Evolutionary conservation across 2,329 filamentous ascomycete species (phyloP), one percentile per base, ranked within the genome.

Genomic region (Immersiporthe knoxdaviesiana): DNA sequence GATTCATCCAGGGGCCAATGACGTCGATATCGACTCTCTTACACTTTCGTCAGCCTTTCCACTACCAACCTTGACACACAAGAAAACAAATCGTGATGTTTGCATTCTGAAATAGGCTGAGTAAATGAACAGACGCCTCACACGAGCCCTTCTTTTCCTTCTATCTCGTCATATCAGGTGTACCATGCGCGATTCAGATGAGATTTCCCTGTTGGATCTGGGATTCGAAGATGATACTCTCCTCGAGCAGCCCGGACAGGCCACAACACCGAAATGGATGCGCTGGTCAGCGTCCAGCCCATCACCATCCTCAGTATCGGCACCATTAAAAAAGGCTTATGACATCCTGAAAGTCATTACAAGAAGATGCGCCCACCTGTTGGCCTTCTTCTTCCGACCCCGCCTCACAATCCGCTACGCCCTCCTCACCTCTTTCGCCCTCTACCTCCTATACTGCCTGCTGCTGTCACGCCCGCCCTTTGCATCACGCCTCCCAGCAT

Each of bases 201-300:
- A 58, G 54, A 32, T 58, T 18, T 58, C 54, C 16, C 2, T 35
- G 30, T 58, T 30, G 16, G 18, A 7, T 24, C 52, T 70, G 16
- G 69, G 66, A 2, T 5, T 66, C 14, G 69, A 70, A n/a, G 69
- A 70, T 50, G 66, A 70, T 52, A 39, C 63, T 39, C 39, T 70
- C 27, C 61, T 2, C 37, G 50, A 37, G 6, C 56, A 39, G 44
- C 18, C 18, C 39, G 60, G 44, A 27, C 68, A 68, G 44, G 54
- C 54, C 27, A 63, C 64, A 44, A 44, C 56, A 58, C 69, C 69
- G 30, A 68, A 68, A 52, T 68, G 69, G 69, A 68, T 70, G 69
- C 67, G 69, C 44, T 64, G 62, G 18, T 30, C 66, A 37, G 16
- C 50, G 27, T 27, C 61, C n/a, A 18, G 50, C 50, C 24, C n/a